phyloP scores from a whole-genome alignment of 2,329 filamentous ascomycete genomes.

The Colletotrichum scovillei region DNA sequence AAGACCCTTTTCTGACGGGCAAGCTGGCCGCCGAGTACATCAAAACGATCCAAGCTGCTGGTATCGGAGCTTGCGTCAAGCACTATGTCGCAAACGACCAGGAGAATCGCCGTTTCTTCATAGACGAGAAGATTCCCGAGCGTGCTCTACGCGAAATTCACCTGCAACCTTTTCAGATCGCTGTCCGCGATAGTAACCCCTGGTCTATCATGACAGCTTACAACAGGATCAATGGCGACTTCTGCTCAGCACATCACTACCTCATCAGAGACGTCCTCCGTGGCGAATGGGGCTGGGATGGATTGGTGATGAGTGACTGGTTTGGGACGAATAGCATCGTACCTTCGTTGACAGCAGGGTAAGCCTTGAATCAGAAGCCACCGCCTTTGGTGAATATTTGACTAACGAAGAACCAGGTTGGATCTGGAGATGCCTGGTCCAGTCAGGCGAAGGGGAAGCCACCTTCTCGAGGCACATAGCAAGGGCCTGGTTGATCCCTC shows the following conservation, averaged over 20 bases:
- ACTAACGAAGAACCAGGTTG: constrained; percentile 33
- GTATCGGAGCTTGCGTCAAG: constrained; percentile 58
- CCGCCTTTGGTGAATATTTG: constrained; percentile 44
- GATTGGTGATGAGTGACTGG: constrained; percentile 61
- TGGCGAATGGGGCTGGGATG: constrained; percentile 57
- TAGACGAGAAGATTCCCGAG: constrained; percentile 43
- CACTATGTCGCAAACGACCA: constrained; percentile 78
- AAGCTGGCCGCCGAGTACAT: constrained; percentile 71
- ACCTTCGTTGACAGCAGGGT: not conserved
- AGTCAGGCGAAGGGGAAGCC: not conserved
- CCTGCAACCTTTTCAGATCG: constrained; percentile 57
- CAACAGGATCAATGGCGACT: constrained; percentile 57
- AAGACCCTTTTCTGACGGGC: constrained; percentile 79
- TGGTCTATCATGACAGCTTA: constrained; percentile 60
- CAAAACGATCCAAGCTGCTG: constrained; percentile 61
- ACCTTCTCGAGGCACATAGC: not conserved
- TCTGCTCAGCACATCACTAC: constrained; percentile 53
- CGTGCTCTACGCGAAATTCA: constrained; percentile 52
- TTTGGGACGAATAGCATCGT: constrained; percentile 48
- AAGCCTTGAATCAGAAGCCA: not conserved
- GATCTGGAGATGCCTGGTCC: constrained; percentile 51
- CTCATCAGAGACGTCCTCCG: constrained; percentile 53
- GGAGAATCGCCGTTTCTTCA: constrained; percentile 53
- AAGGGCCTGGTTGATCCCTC: not conserved
- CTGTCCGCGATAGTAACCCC: constrained; percentile 53